Evolutionary conservation across 345 rosid genomes (phyloP).

Genomic region (Lumnitzera littorea): DNA sequence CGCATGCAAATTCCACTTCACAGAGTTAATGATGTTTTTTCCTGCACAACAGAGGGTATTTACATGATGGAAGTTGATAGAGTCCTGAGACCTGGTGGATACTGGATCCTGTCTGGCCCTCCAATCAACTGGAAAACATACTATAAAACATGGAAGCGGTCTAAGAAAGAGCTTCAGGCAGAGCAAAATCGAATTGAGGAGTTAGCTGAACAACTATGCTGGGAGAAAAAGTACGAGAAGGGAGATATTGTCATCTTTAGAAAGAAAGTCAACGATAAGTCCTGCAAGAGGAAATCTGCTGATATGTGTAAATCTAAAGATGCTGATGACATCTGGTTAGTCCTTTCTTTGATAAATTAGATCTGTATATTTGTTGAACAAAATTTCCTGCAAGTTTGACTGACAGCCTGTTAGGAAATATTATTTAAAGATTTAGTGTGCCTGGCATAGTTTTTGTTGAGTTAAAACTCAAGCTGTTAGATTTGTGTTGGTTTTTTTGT

Average conservation of each 20-base stretch:
- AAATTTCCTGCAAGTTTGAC: too few relatives aligned
- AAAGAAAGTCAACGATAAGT: constrained; percentile 57
- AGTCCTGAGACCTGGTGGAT: constrained; percentile 97
- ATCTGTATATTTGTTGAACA: too few relatives aligned
- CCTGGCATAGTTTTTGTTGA: too few relatives aligned
- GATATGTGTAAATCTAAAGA: constrained; percentile 42
- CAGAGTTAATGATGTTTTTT: neutral
- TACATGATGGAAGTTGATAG: constrained; percentile 94
- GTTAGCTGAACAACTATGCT: constrained; percentile 75
- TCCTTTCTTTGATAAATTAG: neutral
- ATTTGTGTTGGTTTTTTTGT: too few relatives aligned
- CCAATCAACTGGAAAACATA: constrained; percentile 95
- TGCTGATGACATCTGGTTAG: constrained; percentile 76
- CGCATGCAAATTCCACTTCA: too few relatives aligned
- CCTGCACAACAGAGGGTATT: constrained; percentile 49
- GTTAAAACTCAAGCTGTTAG: too few relatives aligned
- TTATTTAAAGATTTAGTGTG: too few relatives aligned
- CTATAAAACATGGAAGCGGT: constrained; percentile 79
- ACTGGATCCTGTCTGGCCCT: constrained; percentile 95
- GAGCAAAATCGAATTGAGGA: constrained; percentile 85
- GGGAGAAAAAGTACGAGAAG: constrained; percentile 99
- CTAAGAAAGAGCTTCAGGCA: constrained; percentile 67
- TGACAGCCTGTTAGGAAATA: too few relatives aligned
- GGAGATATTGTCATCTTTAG: constrained; percentile 84
- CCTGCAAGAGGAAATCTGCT: constrained; percentile 44